These are phyloP conservation scores for Corchorus capsularis DNA, from an alignment of 345 rosid species.

Conservation along the genomic window DNA sequence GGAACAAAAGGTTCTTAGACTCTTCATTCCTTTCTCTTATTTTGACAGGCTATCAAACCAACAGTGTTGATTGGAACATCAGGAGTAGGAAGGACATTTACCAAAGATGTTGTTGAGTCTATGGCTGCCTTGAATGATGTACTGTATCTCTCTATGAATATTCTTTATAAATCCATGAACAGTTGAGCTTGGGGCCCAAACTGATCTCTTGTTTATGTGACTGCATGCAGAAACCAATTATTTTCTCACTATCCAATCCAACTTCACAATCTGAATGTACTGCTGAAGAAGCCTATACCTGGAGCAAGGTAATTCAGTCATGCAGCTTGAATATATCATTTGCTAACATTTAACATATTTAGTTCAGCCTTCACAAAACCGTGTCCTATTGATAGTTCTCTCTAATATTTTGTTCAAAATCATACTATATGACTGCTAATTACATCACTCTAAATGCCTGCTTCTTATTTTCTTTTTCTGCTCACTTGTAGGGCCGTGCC, in stretches of 20 bases:
- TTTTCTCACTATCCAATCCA: conserved; percentile 92
- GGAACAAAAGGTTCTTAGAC: conserved; percentile 8
- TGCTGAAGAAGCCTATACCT: conserved; percentile 88
- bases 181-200: not conserved
- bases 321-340: not conserved
- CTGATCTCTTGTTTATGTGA: conserved; percentile 4
- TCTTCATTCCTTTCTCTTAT: conserved; percentile 14
- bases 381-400: not conserved
- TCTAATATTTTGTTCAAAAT: not conserved
- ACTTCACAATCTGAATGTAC: conserved; percentile 98
- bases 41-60: conserved; percentile 77
- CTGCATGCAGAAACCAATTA: conserved; percentile 74
- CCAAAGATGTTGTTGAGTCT: conserved; percentile 81
- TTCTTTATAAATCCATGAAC: conserved; percentile 13
- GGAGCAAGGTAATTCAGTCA: conserved; percentile 73
- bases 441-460: not conserved
- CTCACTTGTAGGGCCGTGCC: conserved; percentile 69
- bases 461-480: not conserved
- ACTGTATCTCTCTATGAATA: conserved; percentile 13
- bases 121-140: conserved; percentile 88
- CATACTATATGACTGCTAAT: not conserved
- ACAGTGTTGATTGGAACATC: conserved; percentile 94
- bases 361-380: not conserved
- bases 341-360: not conserved
- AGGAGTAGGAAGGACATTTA: conserved; percentile 87